Conservation (phyloP, 495 filamentous ascomycete species). For the Trichoderma asperelloides region DNA sequence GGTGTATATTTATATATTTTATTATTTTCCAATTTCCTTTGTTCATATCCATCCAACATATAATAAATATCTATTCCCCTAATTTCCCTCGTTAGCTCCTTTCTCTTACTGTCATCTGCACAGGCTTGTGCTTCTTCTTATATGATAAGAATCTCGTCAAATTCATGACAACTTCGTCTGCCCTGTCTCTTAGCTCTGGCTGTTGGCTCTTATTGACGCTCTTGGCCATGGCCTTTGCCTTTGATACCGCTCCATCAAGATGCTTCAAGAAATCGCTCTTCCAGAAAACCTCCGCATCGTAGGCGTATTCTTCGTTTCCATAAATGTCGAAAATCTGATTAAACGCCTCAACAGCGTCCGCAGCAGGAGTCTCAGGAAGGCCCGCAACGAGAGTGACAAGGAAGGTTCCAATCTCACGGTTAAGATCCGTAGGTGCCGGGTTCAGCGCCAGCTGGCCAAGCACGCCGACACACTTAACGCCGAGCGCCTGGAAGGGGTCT, state of each 20-base stretch:
- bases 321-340: conserved; percentile 57
- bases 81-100: not conserved
- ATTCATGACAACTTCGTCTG: conserved; percentile 49
- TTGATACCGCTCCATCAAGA: conserved; percentile 41
- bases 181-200: conserved; percentile 40
- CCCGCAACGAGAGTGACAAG: conserved; percentile 40
- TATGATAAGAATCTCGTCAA: conserved; percentile 50
- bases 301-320: conserved; percentile 43
- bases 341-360: conserved; percentile 46
- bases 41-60: not conserved
- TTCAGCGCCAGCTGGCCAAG: conserved; percentile 46
- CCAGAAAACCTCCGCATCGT: conserved; percentile 53
- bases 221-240: conserved; percentile 43
- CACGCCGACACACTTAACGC: conserved; percentile 53
- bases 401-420: conserved; percentile 52
- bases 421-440: conserved; percentile 33
- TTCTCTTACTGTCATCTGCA: conserved; percentile 10
- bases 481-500: conserved; percentile 43
- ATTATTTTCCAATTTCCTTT: not conserved
- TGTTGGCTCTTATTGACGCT: conserved; percentile 46
- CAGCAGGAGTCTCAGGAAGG: conserved; percentile 36
- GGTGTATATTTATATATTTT: not conserved
- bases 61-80: not conserved
- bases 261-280: conserved; percentile 48
- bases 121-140: conserved; percentile 42